A percentile compares a stretch with the other conserved stretches of the same genome.
Conservation (phyloP, 768 basidiomycete species). For the Sutorius australiensis region DNA sequence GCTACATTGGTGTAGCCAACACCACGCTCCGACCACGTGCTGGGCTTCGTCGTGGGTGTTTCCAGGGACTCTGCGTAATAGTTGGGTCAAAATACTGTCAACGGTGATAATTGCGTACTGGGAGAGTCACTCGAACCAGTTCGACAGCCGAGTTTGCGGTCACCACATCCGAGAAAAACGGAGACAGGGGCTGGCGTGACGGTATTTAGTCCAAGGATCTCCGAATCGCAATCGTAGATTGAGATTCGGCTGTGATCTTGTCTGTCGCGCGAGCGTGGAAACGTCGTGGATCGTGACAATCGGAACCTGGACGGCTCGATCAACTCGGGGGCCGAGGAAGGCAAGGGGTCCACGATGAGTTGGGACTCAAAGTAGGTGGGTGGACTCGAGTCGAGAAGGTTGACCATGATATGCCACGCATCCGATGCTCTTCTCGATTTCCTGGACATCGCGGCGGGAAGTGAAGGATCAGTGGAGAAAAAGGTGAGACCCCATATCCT, state of each 20-base stretch:
- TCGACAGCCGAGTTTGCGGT: slow-evolving; percentile 12
- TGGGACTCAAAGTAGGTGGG: slow-evolving; percentile 18
- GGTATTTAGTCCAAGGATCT: background rate
- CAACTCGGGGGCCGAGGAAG: background rate
- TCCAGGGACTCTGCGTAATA: background rate
- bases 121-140: background rate
- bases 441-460: background rate
- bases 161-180: slow-evolving; percentile 6
- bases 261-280: background rate
- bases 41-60: slow-evolving; percentile 5
- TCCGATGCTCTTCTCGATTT: slow-evolving; percentile 6
- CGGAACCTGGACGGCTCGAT: background rate
- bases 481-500: slow-evolving; percentile 26
- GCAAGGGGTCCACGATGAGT: slow-evolving; percentile 7
- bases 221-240: background rate
- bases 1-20: slow-evolving; percentile 10
- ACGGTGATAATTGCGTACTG: background rate
- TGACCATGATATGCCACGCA: slow-evolving; percentile 44
- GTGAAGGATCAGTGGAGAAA: slow-evolving; percentile 12
- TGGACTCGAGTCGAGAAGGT: slow-evolving; percentile 20
- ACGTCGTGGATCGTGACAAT: slow-evolving; percentile 1
- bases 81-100: no score
- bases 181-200: background rate
- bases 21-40: slow-evolving; percentile 17
- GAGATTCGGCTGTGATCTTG: background rate